Base-by-base conservation (phyloP, 2,329 filamentous ascomycete genomes). In the Ophiognomonia clavigignenti-juglandacearum region DNA sequence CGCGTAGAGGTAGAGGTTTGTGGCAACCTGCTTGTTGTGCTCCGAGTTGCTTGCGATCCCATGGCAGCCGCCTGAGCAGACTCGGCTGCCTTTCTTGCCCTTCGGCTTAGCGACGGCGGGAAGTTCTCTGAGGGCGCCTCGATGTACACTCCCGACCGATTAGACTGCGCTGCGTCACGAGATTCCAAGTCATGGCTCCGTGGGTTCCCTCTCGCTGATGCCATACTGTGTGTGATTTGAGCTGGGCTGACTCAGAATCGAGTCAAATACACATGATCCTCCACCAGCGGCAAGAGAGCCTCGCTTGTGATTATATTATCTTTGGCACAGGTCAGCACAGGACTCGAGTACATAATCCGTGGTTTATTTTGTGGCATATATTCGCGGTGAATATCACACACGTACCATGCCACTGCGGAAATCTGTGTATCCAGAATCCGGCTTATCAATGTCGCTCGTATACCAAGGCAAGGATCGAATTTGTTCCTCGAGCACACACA, bases 1-100 rank as follows among this genome's bases (percentile, higher is more conserved):
- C 58, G 32, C 10, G 62, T 54, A 14, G 56, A 53, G 10, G 62
- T 54, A 14, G 56, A 53, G 26, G 60, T 63, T 44, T 69, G 67
- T 9, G 69, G 66, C 52, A 68, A 63, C 43, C 61, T 65, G 54
- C 62, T 69, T 14, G 23, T 43, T 18, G 22, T 59, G 10, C 24
- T 10, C 48, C 60, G 52, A 20, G 55, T 39, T 20, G 39, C 32
- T 4, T 29, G 43, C 4, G 31, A 19, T 14, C 48, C 49, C 34
- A 18, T 24, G 24, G 29, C 14, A 32, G 46, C 29, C 5, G 26
- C 8, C 4, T 53, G 51, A 18, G 44, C 48, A 45, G 50, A 58
- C 35, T 59, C 59, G 14, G 51, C 38, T 43, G 59, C 60, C 51
- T 56, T 63, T n/a, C 53, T 59, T 19, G 57, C 47, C 13, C 48